These are phyloP conservation scores for Tulasnella calospora DNA, from an alignment of 768 basidiomycete genomes.

Conservation along the genomic window DNA sequence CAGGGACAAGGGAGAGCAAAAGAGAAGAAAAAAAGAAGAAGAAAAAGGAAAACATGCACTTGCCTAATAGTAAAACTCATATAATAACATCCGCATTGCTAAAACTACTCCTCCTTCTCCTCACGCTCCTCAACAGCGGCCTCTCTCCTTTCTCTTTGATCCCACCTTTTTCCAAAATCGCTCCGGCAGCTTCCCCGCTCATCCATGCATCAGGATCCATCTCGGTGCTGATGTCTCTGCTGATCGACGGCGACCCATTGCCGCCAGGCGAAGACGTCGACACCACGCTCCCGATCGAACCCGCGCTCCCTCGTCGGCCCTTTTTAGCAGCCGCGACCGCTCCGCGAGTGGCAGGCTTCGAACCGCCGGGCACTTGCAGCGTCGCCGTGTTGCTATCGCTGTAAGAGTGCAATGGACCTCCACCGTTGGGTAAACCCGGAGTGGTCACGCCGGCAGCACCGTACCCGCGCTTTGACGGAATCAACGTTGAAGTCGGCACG, in stretches of 20 bases:
- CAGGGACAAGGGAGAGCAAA: neutral
- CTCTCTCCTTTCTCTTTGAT: conserved; percentile 57
- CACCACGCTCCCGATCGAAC: conserved; percentile 16
- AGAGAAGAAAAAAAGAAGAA: neutral
- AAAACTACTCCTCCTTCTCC: conserved; percentile 79
- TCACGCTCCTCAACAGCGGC: conserved; percentile 65
- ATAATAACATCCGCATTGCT: conserved; percentile 82
- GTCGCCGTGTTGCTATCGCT: conserved; percentile 11
- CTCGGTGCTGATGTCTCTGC: conserved; percentile 5
- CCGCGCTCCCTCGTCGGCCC: conserved; percentile 19
- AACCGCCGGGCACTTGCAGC: conserved; percentile 14
- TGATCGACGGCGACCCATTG: neutral
- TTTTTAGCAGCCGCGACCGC: conserved; percentile 3
- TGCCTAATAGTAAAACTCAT: conserved; percentile 33
- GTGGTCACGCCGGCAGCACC: neutral
- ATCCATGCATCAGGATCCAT: conserved; percentile 64
- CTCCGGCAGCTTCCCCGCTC: conserved; percentile 55
- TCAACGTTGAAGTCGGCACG: neutral
- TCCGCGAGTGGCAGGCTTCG: neutral
- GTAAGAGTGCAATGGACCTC: conserved; percentile 13
- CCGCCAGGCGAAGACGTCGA: conserved; percentile 7
- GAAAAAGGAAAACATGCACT: neutral
- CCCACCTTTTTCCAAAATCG: conserved; percentile 60
- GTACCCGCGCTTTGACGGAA: conserved; percentile 21
- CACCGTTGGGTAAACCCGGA: neutral